Base-by-base conservation (phyloP, 2,329 filamentous ascomycete species). In the Cladosporium cucumerinum region DNA sequence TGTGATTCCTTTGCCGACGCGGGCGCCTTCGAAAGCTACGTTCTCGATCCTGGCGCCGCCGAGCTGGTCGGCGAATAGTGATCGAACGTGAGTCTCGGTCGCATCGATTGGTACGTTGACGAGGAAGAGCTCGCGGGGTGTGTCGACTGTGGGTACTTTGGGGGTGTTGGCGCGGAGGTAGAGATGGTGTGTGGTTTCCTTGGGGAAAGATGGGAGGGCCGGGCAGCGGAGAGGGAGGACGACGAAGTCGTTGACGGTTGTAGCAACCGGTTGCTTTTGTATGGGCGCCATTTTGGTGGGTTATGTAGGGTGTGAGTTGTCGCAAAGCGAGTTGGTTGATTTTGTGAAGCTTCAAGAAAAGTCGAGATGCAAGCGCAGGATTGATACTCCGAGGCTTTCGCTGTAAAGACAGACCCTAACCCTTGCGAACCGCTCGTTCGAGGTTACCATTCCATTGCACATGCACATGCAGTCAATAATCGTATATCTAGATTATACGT, bases 41-140 rank as follows among this genome's bases (percentile, higher is more conserved):
- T 81, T 83, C 76, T 96, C 92, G 57, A 98, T 90, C 55, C 90
- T 85, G 2, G 90, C 91, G 0, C 89, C 87, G 10, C 91, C 90
- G 0, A 97, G 84, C 18, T 96, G 85, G 0, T 84, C 82, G 0
- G 86, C 80, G 70, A 98, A 96, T 0, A 98, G 80, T 49, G 87
- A 83, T 52, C 92, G 88, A 49, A 98, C 83, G 72, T 93, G 91
- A 1, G 82, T 77, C 64, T 92, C 88, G 5, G 92, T 96, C 66
- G 92, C 89, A 74, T 97, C 93, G 68, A 89, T 83, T 7, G 95
- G 95, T 0, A 96, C 80, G 73, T 99, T 98, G 68, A 93, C 90
- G n/a, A 96, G 76, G 78, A 97, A 99, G 21, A 99, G 84, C 67
- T 91, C 93, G 71, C 93, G 88, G 18, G 86, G 81, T 71, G 94